Conservation (phyloP, 176 grass and related monocot species). For the Saccharum spontaneum region DNA sequence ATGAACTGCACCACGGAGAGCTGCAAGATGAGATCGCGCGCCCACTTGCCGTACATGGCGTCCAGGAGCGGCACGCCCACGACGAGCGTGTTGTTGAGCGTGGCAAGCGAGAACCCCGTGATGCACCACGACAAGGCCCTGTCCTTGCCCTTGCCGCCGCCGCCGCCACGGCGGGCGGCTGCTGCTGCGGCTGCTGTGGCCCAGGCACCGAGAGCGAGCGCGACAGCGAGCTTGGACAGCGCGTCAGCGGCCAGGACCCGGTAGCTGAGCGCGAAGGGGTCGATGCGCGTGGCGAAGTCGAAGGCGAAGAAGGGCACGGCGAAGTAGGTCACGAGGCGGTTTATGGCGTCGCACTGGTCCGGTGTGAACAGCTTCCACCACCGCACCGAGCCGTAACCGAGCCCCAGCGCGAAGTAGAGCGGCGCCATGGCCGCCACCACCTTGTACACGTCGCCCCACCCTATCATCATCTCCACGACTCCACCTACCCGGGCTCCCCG, state of each 20-base stretch:
- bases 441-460: conserved; percentile 80
- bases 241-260: conserved; percentile 74
- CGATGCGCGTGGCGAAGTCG: conserved; percentile 65
- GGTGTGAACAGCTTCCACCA: conserved; percentile 87
- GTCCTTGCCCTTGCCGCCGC: background rate
- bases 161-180: background rate
- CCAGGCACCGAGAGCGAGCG: conserved; percentile 46
- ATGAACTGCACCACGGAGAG: conserved; percentile 74
- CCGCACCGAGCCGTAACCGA: conserved; percentile 80
- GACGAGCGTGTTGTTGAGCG: conserved; percentile 86
- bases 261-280: conserved; percentile 73
- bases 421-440: conserved; percentile 83
- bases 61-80: conserved; percentile 81
- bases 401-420: conserved; percentile 79
- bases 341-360: conserved; percentile 77
- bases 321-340: conserved; percentile 87
- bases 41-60: conserved; percentile 95
- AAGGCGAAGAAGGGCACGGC: conserved; percentile 87
- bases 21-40: conserved; percentile 85
- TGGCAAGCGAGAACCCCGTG: conserved; percentile 76
- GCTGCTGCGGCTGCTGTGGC: conserved; percentile 2
- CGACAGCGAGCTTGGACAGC: conserved; percentile 58
- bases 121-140: conserved; percentile 52
- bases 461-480: conserved; percentile 47
- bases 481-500: background rate